Evolutionary conservation across 208 protist species (phyloP).

Genomic region (Hexamita inflata): DNA sequence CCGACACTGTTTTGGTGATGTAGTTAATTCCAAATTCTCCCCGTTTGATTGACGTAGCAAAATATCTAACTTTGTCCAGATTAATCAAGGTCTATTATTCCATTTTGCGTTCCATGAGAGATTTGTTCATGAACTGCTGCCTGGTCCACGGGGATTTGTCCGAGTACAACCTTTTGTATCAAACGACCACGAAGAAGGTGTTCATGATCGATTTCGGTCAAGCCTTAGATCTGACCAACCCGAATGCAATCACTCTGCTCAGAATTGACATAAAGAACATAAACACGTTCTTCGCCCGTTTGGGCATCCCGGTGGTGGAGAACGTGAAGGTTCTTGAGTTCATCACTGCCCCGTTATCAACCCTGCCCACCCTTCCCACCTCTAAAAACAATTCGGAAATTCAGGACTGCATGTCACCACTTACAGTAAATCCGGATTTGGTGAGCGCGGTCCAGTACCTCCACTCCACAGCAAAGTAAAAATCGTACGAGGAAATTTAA

Average conservation of each 20-base stretch:
- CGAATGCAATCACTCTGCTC: slow-evolving; percentile 85
- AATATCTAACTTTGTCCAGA: background rate
- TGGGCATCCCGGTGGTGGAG: background rate
- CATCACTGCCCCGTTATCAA: background rate
- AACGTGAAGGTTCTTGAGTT: background rate
- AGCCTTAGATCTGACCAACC: slow-evolving; percentile 90
- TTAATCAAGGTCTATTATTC: slow-evolving; percentile 12
- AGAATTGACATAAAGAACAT: slow-evolving; percentile 63
- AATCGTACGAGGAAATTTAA: no score
- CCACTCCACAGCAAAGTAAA: no score
- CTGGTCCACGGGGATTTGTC: slow-evolving; percentile 93
- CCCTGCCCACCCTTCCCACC: no score
- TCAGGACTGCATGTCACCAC: no score
- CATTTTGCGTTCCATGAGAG: slow-evolving; percentile 71
- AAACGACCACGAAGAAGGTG: slow-evolving; percentile 52
- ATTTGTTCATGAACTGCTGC: slow-evolving; percentile 71
- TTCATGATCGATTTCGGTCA: slow-evolving; percentile 96
- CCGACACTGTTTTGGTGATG: slow-evolving; percentile 91
- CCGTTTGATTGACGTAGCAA: slow-evolving; percentile 16
- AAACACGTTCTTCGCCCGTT: slow-evolving; percentile 9
- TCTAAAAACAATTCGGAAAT: no score
- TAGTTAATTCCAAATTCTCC: slow-evolving; percentile 58
- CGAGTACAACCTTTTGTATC: slow-evolving; percentile 55
- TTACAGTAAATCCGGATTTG: no score
- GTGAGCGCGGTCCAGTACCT: no score